phyloP scores from a whole-genome alignment of 345 rosid species.

The Viola odorata region DNA sequence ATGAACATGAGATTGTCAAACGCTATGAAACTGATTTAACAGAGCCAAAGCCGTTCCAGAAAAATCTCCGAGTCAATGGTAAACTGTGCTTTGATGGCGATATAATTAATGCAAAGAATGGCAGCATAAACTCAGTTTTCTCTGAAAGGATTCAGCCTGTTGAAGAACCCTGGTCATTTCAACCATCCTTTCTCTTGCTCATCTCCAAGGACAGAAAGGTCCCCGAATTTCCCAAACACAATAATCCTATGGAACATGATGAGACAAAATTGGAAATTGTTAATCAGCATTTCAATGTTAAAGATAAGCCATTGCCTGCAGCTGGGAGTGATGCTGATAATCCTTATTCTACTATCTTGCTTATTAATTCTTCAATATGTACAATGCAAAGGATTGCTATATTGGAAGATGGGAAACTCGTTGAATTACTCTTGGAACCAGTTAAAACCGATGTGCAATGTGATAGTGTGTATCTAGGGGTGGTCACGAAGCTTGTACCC shows the following conservation, averaged over 20 bases:
- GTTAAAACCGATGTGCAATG: constrained; percentile 83
- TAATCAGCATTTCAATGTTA: constrained; percentile 36
- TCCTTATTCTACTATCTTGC: constrained; percentile 51
- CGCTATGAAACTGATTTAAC: constrained; percentile 20
- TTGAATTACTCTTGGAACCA: constrained; percentile 86
- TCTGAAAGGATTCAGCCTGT: constrained; percentile 63
- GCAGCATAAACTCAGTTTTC: constrained; percentile 23
- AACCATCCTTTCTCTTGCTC: constrained; percentile 27
- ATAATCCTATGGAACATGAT: constrained; percentile 28
- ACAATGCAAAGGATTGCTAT: constrained; percentile 96
- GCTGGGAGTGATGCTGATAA: constrained; percentile 37
- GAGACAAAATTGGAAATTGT: constrained; percentile 16
- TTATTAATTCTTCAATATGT: constrained; percentile 86
- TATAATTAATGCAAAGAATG: constrained; percentile 19
- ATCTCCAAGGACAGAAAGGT: constrained; percentile 21
- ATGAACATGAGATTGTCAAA: constrained; percentile 38
- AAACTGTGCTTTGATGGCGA: constrained; percentile 26
- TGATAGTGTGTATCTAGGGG: constrained; percentile 88
- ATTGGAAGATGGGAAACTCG: constrained; percentile 79
- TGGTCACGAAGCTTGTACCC: constrained; percentile 77
- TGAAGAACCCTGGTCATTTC: constrained; percentile 89
- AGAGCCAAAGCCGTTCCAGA: constrained; percentile 30
- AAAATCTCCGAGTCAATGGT: constrained; percentile 31
- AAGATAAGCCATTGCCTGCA: constrained; percentile 41
- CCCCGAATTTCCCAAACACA: constrained; percentile 21